Evolutionary conservation across 495 filamentous ascomycete genomes (phyloP).

Genomic region (Aspergillus funiculosus): DNA sequence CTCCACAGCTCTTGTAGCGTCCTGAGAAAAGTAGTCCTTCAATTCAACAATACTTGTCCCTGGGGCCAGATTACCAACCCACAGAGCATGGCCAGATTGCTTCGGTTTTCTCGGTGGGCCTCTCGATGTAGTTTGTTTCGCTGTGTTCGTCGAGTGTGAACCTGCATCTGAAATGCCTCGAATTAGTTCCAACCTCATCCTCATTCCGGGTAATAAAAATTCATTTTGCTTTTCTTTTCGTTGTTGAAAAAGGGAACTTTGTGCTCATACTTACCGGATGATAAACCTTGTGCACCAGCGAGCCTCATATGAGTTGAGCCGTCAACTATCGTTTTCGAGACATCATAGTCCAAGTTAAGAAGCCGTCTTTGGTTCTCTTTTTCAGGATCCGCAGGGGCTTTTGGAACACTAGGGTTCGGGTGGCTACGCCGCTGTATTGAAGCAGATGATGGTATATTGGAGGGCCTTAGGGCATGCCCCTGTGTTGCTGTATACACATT

Average conservation of each 20-base stretch:
- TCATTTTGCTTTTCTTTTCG: slow-evolving; percentile 1
- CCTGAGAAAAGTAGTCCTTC: slow-evolving; percentile 85
- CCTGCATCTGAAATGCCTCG: slow-evolving; percentile 15
- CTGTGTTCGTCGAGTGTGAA: slow-evolving; percentile 17
- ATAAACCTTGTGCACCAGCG: slow-evolving; percentile 8
- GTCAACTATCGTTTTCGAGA: slow-evolving; percentile 42
- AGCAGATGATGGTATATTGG: slow-evolving; percentile 5
- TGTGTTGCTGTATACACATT: slow-evolving; percentile 21
- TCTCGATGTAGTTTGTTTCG: slow-evolving; percentile 52
- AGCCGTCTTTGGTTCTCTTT: slow-evolving; percentile 21
- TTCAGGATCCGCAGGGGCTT: slow-evolving; percentile 4
- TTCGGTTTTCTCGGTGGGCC: slow-evolving; percentile 91
- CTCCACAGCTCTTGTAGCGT: slow-evolving; percentile 71
- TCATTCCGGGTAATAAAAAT: too few relatives aligned
- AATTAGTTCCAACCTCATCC: background rate
- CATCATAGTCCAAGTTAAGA: slow-evolving; percentile 28
- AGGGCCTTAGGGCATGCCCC: slow-evolving; percentile 14
- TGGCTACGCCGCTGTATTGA: slow-evolving; percentile 9
- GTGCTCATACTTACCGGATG: slow-evolving; percentile 26
- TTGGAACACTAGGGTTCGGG: background rate
- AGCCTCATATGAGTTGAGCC: slow-evolving; percentile 35
- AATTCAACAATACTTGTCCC: slow-evolving; percentile 71
- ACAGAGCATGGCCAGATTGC: slow-evolving; percentile 89
- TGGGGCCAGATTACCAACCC: slow-evolving; percentile 92
- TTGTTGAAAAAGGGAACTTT: too few relatives aligned